Percentiles rank a stretch among this genome's conserved stretches.
phyloP scores from a whole-genome alignment of 2,329 filamentous ascomycete species.

The Penicillium brasilianum region DNA sequence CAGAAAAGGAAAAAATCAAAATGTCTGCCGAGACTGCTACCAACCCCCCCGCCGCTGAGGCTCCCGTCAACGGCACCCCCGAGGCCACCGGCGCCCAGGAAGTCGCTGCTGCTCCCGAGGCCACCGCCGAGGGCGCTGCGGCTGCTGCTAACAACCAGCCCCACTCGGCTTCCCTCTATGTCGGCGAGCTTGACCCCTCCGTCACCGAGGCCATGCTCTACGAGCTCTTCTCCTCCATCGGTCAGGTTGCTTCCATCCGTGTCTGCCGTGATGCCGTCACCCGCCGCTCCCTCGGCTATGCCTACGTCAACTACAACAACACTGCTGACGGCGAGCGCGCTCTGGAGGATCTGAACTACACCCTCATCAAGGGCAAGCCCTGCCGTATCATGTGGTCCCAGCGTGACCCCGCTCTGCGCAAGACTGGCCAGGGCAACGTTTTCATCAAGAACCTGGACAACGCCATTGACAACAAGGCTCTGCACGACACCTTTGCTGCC shows the following conservation, averaged over 20 bases:
- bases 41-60: constrained; percentile 70
- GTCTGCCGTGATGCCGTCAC: constrained; percentile 99
- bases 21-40: constrained; percentile 81
- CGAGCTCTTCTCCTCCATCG: constrained; percentile 99
- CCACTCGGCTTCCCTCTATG: constrained; percentile 97
- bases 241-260: constrained; percentile 97
- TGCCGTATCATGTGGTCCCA: constrained; percentile 99
- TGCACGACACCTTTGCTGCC: constrained; percentile 98
- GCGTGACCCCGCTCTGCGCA: constrained; percentile 97
- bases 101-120: constrained; percentile 68
- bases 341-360: constrained; percentile 99
- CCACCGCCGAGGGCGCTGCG: constrained; percentile 58
- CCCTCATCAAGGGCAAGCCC: constrained; percentile 95
- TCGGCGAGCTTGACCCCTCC: constrained; percentile 95
- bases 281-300: constrained; percentile 96
- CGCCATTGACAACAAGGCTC: constrained; percentile 99
- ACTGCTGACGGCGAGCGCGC: constrained; percentile 96
- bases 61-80: constrained; percentile 64
- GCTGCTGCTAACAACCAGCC: constrained; percentile 74
- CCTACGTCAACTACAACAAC: constrained; percentile 99
- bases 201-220: constrained; percentile 99
- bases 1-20: constrained; percentile 63
- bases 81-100: constrained; percentile 62
- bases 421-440: constrained; percentile 98
- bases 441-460: constrained; percentile 99